Evolutionary conservation across 2,329 filamentous ascomycete genomes (phyloP).

Genomic region (Claviceps monticola): DNA sequence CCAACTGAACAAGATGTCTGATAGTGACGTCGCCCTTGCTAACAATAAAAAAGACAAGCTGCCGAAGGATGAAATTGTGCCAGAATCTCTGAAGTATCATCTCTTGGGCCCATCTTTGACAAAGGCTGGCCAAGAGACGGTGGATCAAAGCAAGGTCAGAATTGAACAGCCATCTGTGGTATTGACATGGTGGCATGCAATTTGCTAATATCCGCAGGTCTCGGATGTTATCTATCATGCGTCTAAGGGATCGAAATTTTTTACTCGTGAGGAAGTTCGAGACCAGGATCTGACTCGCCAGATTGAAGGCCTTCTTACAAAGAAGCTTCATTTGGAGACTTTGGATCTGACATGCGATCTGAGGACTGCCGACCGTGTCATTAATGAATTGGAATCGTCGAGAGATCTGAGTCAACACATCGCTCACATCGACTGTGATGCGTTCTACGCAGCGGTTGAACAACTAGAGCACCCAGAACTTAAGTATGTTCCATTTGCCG

Average conservation of each 20-base stretch:
- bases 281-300: conserved; percentile 76
- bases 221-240: conserved; percentile 95
- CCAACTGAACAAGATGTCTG: not conserved
- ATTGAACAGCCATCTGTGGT: not conserved
- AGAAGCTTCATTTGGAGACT: conserved; percentile 62
- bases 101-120: conserved; percentile 82
- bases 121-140: conserved; percentile 82
- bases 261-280: conserved; percentile 74
- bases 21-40: not conserved
- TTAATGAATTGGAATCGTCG: conserved; percentile 62
- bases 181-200: not conserved
- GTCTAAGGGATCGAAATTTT: conserved; percentile 92
- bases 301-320: conserved; percentile 64
- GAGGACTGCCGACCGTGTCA: conserved; percentile 65
- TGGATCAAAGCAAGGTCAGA: conserved; percentile 76
- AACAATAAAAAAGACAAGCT: not conserved
- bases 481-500: conserved; percentile 76
- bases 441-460: conserved; percentile 93
- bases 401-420: conserved; percentile 75
- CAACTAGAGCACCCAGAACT: conserved; percentile 73
- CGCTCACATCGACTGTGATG: conserved; percentile 92
- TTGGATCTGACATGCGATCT: conserved; percentile 60
- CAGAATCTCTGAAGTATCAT: conserved; percentile 66
- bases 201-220: conserved; percentile 37
- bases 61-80: conserved; percentile 19